These are phyloP conservation scores for Ophiocordyceps camponoti-floridani DNA, from an alignment of 2,329 filamentous ascomycete genomes.

Conservation along the genomic window DNA sequence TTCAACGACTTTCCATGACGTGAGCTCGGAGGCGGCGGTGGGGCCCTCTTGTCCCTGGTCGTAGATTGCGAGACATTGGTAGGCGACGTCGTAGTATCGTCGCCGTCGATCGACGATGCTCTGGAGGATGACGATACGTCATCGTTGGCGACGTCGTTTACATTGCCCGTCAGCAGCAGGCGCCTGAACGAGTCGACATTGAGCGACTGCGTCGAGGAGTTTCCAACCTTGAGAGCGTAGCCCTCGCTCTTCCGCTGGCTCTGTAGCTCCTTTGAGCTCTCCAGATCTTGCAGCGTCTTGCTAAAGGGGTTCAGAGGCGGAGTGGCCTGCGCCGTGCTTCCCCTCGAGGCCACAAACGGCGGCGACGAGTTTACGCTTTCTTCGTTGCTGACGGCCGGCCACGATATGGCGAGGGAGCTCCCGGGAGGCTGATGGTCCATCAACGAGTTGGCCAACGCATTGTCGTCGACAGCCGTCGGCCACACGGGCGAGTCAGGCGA, in stretches of 20 bases:
- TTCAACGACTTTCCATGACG: slow-evolving; percentile 62
- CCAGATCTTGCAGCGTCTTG: slow-evolving; percentile 33
- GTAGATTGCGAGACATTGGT: not conserved
- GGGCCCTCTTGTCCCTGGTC: slow-evolving; percentile 36
- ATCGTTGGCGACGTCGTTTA: slow-evolving; percentile 12
- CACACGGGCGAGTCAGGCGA: slow-evolving; percentile 30
- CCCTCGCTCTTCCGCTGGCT: slow-evolving; percentile 13
- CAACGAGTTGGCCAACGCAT: not conserved
- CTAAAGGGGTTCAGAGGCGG: slow-evolving; percentile 28
- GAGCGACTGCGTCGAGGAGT: slow-evolving; percentile 27
- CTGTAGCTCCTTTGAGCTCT: slow-evolving; percentile 16
- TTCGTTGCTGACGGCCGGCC: slow-evolving; percentile 6
- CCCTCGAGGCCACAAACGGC: slow-evolving; percentile 1
- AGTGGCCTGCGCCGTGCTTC: not conserved
- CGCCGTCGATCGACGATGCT: slow-evolving; percentile 1
- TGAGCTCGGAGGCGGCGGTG: slow-evolving; percentile 55
- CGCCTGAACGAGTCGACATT: slow-evolving; percentile 67
- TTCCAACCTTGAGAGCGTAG: slow-evolving; percentile 13
- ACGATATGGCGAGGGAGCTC: not conserved
- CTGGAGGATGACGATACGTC: not conserved
- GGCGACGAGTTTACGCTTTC: slow-evolving; percentile 8
- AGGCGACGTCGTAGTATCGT: not conserved
- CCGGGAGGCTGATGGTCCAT: not conserved
- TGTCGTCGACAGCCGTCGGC: slow-evolving; percentile 4
- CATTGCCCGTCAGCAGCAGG: slow-evolving; percentile 55